Percentiles rank a stretch among this genome's conserved stretches.
Conservation (phyloP, 2,329 filamentous ascomycete species). For the Fusarium floridanum region DNA sequence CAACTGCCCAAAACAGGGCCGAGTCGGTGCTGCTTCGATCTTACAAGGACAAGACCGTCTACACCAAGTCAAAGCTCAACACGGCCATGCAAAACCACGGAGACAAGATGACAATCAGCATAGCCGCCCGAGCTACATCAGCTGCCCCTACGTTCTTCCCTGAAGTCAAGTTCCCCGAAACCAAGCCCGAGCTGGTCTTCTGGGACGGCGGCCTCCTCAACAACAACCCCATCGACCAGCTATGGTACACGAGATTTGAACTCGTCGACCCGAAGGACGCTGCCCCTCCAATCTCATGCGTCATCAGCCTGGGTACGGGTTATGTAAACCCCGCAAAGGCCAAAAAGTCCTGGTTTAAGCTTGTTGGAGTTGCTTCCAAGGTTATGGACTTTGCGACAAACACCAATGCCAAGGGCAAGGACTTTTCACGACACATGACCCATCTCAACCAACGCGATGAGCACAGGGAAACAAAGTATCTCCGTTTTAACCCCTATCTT, state of each 20-base stretch:
- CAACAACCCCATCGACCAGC: conserved; percentile 38
- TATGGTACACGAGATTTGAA: conserved; percentile 38
- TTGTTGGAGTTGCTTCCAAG: conserved; percentile 19
- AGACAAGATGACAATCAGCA: conserved; percentile 29
- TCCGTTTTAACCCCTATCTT: conserved; percentile 19
- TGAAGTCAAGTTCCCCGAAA: conserved; percentile 23
- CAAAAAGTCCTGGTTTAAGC: conserved; percentile 18
- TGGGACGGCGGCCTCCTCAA: conserved; percentile 39
- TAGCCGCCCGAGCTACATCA: conserved; percentile 33
- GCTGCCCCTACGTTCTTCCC: conserved; percentile 38
- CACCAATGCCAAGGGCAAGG: conserved; percentile 38
- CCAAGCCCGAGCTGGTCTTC: conserved; percentile 16
- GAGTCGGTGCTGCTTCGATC: conserved; percentile 32
- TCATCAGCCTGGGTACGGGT: conserved; percentile 31
- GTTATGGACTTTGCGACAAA: conserved; percentile 41
- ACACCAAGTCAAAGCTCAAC: conserved; percentile 22
- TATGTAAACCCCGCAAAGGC: conserved; percentile 14
- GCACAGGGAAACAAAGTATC: conserved; percentile 20
- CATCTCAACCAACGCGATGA: conserved; percentile 17
- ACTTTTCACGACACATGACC: conserved; percentile 33
- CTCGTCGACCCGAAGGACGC: conserved; percentile 15
- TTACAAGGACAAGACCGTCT: conserved; percentile 21
- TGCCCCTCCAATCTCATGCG: conserved; percentile 11
- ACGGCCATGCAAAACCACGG: neutral
- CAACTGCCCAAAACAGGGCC: conserved; percentile 32